These are phyloP conservation scores for Geotrichum cucujoidarum DNA, from an alignment of 1,139 yeast species.

Conservation along the genomic window DNA sequence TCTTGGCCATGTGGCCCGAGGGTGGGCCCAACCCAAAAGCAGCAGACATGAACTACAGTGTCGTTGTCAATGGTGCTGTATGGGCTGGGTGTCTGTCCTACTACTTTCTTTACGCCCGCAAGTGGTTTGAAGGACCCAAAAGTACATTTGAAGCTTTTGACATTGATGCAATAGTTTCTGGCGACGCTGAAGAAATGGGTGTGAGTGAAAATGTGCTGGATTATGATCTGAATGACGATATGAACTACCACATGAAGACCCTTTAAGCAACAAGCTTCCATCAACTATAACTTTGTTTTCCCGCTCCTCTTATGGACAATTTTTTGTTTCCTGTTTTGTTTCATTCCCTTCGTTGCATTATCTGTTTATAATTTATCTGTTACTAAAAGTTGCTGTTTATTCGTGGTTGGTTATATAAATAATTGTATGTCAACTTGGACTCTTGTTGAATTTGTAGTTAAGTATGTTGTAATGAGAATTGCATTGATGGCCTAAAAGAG, in stretches of 20 bases:
- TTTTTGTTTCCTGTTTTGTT: too few relatives aligned
- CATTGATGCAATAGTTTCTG: slow-evolving; percentile 19
- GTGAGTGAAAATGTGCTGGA: not conserved
- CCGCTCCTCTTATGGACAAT: too few relatives aligned
- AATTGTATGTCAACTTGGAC: too few relatives aligned
- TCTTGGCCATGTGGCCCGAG: slow-evolving; percentile 56
- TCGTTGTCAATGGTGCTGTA: slow-evolving; percentile 57
- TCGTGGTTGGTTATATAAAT: too few relatives aligned
- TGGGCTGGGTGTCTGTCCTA: slow-evolving; percentile 48
- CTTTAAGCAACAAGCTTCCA: not conserved
- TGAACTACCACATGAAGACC: not conserved
- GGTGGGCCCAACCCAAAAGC: slow-evolving; percentile 46
- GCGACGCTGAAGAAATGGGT: slow-evolving; percentile 3
- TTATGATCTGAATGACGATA: not conserved
- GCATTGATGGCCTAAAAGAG: too few relatives aligned
- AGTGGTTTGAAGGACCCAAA: slow-evolving; percentile 61
- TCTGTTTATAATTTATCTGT: too few relatives aligned
- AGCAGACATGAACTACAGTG: slow-evolving; percentile 59
- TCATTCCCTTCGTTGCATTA: too few relatives aligned
- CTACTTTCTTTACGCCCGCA: slow-evolving; percentile 52
- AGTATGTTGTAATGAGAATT: too few relatives aligned
- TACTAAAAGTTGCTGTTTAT: too few relatives aligned
- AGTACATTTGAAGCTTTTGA: slow-evolving; percentile 43
- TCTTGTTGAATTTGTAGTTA: too few relatives aligned
- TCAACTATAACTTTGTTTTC: too few relatives aligned